Evolutionary conservation across 768 basidiomycete genomes (phyloP).

Genomic region (Lentinula guzmanii): DNA sequence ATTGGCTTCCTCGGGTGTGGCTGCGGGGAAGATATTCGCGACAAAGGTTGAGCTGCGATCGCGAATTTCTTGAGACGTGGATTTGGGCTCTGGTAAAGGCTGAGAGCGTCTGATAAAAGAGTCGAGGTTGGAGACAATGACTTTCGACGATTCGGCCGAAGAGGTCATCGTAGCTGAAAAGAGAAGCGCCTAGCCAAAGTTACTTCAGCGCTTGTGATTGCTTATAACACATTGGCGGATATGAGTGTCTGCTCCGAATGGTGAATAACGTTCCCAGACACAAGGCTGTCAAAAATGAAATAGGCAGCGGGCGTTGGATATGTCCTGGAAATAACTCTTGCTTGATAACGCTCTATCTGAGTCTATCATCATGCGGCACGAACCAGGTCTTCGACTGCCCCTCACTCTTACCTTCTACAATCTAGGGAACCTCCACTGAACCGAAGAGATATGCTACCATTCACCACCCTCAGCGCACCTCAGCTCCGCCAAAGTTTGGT

Average conservation of each 20-base stretch:
- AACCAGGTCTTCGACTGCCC: slow-evolving; percentile 17
- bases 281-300: no score
- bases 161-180: background rate
- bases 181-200: background rate
- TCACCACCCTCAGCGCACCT: slow-evolving; percentile 43
- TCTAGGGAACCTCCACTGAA: slow-evolving; percentile 28
- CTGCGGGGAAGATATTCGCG: slow-evolving; percentile 46
- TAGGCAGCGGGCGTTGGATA: no score
- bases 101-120: background rate
- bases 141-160: background rate
- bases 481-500: slow-evolving; percentile 47
- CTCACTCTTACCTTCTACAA: slow-evolving; percentile 37
- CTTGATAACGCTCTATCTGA: slow-evolving; percentile 29
- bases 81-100: background rate
- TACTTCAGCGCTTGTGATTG: background rate
- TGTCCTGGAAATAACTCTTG: no score
- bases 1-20: slow-evolving; percentile 44
- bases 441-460: slow-evolving; percentile 30
- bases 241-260: no score
- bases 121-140: background rate
- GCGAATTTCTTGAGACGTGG: slow-evolving; percentile 60
- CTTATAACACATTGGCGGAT: no score
- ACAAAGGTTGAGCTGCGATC: slow-evolving; percentile 73
- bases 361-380: slow-evolving; percentile 81
- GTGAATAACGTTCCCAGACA: no score